A percentile compares a stretch with the other conserved stretches of the same genome.
Conservation (phyloP, 2,329 filamentous ascomycete species). For the Capronia epimyces region DNA sequence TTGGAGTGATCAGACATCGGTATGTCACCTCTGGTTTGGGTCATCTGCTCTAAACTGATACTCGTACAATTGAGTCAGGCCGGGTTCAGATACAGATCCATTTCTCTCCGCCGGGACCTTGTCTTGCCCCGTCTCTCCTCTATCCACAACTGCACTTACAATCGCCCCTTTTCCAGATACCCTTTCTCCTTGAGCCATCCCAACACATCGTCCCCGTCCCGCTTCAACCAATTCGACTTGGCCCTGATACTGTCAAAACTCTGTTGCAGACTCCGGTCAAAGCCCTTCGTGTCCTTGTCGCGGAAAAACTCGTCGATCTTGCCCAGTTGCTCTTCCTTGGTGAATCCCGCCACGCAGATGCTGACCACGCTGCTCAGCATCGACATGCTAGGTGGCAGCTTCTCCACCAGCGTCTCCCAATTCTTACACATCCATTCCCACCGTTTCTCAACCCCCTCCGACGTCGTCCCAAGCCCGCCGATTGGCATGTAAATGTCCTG, state of each 20-base stretch:
- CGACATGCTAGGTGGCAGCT: constrained; percentile 76
- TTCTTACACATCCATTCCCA: constrained; percentile 80
- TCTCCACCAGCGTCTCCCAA: constrained; percentile 77
- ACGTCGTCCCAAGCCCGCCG: constrained; percentile 68
- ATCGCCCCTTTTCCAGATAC: constrained; percentile 38
- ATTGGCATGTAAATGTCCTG: constrained; percentile 92
- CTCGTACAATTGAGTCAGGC: background rate
- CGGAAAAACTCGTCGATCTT: constrained; percentile 76
- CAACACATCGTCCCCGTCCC: constrained; percentile 72
- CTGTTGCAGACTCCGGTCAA: constrained; percentile 83
- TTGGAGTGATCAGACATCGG: too few relatives aligned
- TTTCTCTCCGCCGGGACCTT: background rate
- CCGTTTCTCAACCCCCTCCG: constrained; percentile 71
- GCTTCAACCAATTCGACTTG: constrained; percentile 74
- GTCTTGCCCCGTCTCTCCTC: background rate
- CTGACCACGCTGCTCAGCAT: constrained; percentile 81
- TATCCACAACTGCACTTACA: constrained; percentile 6
- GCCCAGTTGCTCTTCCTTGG: constrained; percentile 66
- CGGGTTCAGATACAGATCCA: background rate
- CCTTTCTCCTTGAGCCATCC: constrained; percentile 63
- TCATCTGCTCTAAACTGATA: too few relatives aligned
- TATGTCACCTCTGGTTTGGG: too few relatives aligned
- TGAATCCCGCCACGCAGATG: constrained; percentile 77
- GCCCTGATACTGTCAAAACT: constrained; percentile 77
- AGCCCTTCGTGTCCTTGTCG: constrained; percentile 76